phyloP scores from a whole-genome alignment of 164 flowering plant species.

The Umbellularia californica region DNA sequence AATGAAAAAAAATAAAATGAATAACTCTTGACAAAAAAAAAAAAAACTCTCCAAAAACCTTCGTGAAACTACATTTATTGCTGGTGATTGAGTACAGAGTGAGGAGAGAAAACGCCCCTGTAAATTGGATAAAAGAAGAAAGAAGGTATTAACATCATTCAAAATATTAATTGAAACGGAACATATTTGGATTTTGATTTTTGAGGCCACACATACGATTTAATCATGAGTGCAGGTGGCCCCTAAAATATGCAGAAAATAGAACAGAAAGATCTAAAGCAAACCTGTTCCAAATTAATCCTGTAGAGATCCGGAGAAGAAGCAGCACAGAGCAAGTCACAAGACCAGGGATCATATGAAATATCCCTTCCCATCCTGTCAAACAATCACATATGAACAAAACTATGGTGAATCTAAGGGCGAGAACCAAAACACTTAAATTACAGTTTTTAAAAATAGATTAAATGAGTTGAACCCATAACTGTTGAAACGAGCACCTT shows the following conservation, averaged over 20 bases:
- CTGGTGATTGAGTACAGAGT: constrained; percentile 74
- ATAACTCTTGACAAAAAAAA: no score
- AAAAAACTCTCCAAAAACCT: constrained; percentile 41
- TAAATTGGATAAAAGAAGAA: constrained; percentile 1
- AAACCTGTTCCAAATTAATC: constrained; percentile 88
- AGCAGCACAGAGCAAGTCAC: constrained; percentile 98
- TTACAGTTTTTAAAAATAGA: no score
- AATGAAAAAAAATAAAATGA: neutral
- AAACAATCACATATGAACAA: neutral
- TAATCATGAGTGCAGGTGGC: no score
- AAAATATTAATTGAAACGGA: no score
- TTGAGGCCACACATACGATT: no score
- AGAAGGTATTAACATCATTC: constrained; percentile 7
- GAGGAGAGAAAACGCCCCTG: constrained; percentile 91
- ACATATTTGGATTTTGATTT: no score
- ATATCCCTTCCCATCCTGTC: constrained; percentile 94
- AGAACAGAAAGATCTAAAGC: neutral
- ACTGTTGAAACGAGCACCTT: no score
- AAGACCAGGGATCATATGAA: constrained; percentile 84
- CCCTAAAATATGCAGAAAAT: no score
- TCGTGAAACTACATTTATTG: constrained; percentile 75
- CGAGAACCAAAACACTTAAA: neutral
- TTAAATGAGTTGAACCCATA: no score
- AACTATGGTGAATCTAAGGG: neutral
- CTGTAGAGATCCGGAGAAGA: constrained; percentile 93